A percentile compares a stretch with the other conserved stretches of the same genome.
phyloP scores from a whole-genome alignment of 1,139 yeast species.

The Suhomyces guaymorum region DNA sequence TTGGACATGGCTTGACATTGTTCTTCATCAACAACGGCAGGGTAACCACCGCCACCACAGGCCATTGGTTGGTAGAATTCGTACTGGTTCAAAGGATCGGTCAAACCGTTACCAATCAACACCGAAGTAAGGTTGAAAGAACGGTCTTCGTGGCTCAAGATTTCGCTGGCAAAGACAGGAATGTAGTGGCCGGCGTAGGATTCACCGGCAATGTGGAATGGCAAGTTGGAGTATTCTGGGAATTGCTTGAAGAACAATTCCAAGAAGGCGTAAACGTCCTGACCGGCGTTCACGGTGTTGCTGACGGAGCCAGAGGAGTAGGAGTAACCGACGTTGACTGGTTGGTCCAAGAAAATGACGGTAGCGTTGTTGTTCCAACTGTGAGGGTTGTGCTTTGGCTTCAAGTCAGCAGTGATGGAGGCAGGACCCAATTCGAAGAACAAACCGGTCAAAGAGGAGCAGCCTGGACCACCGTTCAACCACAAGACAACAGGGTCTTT shows the following conservation, averaged over 20 bases:
- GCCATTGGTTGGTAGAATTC: conserved; percentile 96
- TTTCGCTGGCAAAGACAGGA: conserved; percentile 89
- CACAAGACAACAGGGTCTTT: conserved; percentile 85
- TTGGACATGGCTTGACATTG: conserved; percentile 77
- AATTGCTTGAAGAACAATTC: conserved; percentile 87
- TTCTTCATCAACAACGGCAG: conserved; percentile 74
- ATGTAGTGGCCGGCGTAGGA: conserved; percentile 99
- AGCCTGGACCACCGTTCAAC: conserved; percentile 93
- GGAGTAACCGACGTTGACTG: conserved; percentile 91
- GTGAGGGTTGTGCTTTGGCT: conserved; percentile 73
- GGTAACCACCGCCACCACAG: conserved; percentile 90
- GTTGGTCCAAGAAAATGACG: conserved; percentile 91
- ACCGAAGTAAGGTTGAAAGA: conserved; percentile 84
- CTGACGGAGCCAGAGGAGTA: conserved; percentile 66
- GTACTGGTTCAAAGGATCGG: conserved; percentile 89
- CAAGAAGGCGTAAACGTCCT: conserved; percentile 90
- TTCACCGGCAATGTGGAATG: conserved; percentile 96
- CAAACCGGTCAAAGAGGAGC: conserved; percentile 87
- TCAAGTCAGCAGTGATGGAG: conserved; percentile 61
- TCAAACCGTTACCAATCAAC: conserved; percentile 92
- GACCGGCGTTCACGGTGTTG: conserved; percentile 84
- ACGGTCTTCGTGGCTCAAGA: conserved; percentile 73
- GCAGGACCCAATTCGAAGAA: conserved; percentile 91
- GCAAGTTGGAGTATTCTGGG: conserved; percentile 72
- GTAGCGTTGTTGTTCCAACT: conserved; percentile 91